phyloP scores from a whole-genome alignment of 352 stramenopile species.

The Phytophthora pistaciae region DNA sequence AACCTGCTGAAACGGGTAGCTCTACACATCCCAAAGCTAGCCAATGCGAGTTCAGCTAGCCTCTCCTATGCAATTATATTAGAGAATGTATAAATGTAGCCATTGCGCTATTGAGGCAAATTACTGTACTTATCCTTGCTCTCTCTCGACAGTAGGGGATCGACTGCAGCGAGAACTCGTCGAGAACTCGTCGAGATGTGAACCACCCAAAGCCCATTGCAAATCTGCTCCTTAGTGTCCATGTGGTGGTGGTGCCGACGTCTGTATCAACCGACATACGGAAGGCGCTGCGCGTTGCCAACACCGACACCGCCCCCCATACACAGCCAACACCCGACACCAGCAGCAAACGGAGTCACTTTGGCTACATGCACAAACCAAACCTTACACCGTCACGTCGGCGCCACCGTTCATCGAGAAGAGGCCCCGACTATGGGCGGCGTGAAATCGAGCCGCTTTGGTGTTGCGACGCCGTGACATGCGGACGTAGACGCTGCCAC shows the following conservation, averaged over 20 bases:
- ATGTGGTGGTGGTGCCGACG: conserved; percentile 23
- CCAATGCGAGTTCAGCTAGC: no score
- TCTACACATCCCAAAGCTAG: no score
- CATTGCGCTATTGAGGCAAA: no score
- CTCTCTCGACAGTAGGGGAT: conserved; percentile 6
- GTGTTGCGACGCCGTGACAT: conserved; percentile 5
- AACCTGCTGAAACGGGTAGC: no score
- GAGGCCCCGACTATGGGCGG: conserved; percentile 17
- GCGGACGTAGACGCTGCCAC: conserved; percentile 29
- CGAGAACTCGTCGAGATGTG: conserved; percentile 23
- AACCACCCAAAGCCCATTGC: not conserved
- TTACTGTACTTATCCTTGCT: no score
- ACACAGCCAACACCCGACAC: not conserved
- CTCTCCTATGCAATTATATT: no score
- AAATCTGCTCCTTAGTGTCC: conserved; percentile 20
- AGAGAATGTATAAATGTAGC: no score
- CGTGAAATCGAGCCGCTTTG: conserved; percentile 26
- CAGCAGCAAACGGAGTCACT: not conserved
- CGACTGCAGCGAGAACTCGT: conserved; percentile 28
- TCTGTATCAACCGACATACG: conserved; percentile 27
- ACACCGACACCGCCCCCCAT: not conserved
- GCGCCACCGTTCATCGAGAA: not conserved
- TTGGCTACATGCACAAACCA: not conserved
- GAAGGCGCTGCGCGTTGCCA: conserved; percentile 17
- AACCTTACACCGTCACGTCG: not conserved